Conservation (phyloP, 2,329 filamentous ascomycete species). For the Grosmannia huntii region DNA sequence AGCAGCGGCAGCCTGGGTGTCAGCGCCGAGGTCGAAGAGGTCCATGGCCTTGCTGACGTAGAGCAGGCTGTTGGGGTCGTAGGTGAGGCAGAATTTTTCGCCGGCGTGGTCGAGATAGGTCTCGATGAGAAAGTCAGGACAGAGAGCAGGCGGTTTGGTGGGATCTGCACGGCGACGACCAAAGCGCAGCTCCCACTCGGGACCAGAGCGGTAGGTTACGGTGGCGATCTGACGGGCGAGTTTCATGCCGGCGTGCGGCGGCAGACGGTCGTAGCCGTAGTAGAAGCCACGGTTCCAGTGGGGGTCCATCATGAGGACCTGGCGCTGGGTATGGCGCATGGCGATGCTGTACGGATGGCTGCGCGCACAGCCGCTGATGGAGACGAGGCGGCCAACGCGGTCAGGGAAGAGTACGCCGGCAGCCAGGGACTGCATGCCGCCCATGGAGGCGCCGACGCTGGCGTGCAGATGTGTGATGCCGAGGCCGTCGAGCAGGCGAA, state of each 20-base stretch:
- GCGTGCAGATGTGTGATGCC: constrained; percentile 72
- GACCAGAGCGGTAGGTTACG: constrained; percentile 90
- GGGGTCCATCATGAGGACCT: constrained; percentile 98
- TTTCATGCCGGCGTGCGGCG: constrained; percentile 95
- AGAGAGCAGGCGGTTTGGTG: constrained; percentile 78
- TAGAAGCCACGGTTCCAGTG: constrained; percentile 96
- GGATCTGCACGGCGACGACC: constrained; percentile 77
- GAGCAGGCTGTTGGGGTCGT: constrained; percentile 87
- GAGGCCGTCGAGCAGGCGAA: constrained; percentile 70
- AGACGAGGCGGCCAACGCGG: constrained; percentile 69
- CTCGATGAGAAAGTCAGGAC: constrained; percentile 93
- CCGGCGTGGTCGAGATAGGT: constrained; percentile 96
- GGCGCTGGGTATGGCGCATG: constrained; percentile 94
- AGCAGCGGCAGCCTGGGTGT: constrained; percentile 52
- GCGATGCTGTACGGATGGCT: constrained; percentile 97
- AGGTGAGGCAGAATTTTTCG: constrained; percentile 95
- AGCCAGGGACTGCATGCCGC: constrained; percentile 92
- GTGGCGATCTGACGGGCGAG: constrained; percentile 94
- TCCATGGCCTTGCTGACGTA: constrained; percentile 99
- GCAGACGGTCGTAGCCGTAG: constrained; percentile 56
- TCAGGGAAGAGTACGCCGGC: constrained; percentile 74
- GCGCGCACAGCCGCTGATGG: constrained; percentile 84
- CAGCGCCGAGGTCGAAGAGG: constrained; percentile 79
- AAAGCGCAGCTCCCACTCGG: constrained; percentile 95
- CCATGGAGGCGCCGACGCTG: constrained; percentile 93